Conservation (phyloP, 371 early-diverging fungal genomes). For the Actinomortierella ambigua region DNA sequence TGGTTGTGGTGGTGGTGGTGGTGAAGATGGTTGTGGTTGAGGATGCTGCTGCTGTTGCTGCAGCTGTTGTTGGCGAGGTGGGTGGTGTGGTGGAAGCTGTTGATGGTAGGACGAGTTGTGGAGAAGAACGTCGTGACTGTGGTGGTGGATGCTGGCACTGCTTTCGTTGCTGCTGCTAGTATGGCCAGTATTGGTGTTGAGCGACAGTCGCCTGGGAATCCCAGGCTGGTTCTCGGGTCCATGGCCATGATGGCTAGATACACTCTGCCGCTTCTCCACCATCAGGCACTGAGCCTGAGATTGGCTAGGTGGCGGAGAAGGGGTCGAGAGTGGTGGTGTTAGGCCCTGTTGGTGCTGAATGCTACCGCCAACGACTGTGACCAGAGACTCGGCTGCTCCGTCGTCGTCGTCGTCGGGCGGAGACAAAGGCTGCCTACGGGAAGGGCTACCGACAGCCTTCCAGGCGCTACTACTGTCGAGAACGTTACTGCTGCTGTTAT, state of each 20-base stretch:
- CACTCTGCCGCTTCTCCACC: too few relatives aligned
- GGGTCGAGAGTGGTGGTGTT: constrained; percentile 3
- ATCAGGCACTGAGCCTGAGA: too few relatives aligned
- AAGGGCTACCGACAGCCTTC: constrained; percentile 42
- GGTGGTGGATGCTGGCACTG: neutral
- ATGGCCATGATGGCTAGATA: too few relatives aligned
- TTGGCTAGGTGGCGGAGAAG: neutral
- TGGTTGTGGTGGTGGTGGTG: neutral
- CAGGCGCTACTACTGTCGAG: constrained; percentile 12
- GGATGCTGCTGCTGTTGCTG: neutral
- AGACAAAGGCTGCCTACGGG: constrained; percentile 14
- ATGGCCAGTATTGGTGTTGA: neutral
- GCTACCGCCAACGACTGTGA: too few relatives aligned
- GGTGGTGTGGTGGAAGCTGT: neutral
- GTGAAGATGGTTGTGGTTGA: neutral
- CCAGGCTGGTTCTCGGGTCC: too few relatives aligned
- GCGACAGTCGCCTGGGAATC: too few relatives aligned
- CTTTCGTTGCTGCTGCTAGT: constrained; percentile 1
- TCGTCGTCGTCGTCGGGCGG: constrained; percentile 21
- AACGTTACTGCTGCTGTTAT: neutral
- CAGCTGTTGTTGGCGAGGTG: neutral
- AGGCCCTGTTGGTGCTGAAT: too few relatives aligned
- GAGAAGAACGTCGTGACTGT: neutral
- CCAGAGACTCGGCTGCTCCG: too few relatives aligned
- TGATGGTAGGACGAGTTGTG: neutral